These are phyloP conservation scores for Wickerhamiella cacticola DNA, from an alignment of 805 yeast species.

Conservation along the genomic window DNA sequence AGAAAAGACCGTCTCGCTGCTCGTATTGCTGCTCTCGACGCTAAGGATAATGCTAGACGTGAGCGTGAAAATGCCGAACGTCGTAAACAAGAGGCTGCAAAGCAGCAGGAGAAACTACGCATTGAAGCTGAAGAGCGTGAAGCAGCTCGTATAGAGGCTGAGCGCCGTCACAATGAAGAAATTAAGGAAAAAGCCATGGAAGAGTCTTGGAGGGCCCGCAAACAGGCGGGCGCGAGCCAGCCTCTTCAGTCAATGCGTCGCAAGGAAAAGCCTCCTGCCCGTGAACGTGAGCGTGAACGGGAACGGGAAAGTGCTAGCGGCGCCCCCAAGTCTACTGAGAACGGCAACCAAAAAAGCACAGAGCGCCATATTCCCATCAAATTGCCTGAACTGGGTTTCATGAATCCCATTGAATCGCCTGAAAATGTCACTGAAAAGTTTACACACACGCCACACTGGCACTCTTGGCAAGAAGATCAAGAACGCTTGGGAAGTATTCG, in stretches of 20 bases:
- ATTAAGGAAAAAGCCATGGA: conserved; percentile 7
- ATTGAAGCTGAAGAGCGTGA: conserved; percentile 2
- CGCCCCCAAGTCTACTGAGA: not conserved
- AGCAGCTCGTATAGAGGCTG: conserved; percentile 1
- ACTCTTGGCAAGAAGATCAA: not conserved
- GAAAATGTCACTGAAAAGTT: not conserved
- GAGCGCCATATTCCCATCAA: not conserved
- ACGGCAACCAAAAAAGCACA: not conserved
- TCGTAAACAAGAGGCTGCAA: conserved; percentile 3
- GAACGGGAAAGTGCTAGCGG: not conserved
- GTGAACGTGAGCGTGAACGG: not conserved
- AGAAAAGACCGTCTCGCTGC: conserved; percentile 13
- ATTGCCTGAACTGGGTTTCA: not conserved
- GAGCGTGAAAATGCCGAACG: conserved; percentile 6
- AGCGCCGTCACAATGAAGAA: conserved; percentile 5
- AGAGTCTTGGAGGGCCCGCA: conserved; percentile 6
- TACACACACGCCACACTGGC: not conserved
- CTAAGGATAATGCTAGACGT: conserved; percentile 5
- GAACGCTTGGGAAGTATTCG: not conserved
- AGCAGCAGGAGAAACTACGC: conserved; percentile 1
- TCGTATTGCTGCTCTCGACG: conserved; percentile 4
- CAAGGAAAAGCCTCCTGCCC: conserved; percentile 1
- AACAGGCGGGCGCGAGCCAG: not conserved
- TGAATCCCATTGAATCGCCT: not conserved
- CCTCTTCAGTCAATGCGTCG: conserved; percentile 5